Conservation (phyloP, 148 eudicot genomes). For the Rhododendron vialii region DNA sequence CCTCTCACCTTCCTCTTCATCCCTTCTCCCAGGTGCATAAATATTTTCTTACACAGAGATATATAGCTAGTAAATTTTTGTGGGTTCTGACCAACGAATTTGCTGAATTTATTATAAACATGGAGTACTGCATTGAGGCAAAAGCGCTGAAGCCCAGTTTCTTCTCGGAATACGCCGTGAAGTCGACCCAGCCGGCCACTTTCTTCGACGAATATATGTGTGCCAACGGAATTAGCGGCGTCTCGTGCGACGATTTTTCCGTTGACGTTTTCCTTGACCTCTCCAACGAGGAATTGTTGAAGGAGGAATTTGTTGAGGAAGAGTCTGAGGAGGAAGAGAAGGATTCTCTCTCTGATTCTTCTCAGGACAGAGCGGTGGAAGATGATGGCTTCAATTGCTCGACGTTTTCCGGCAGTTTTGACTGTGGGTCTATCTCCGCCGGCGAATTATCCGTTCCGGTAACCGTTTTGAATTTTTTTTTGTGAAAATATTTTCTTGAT, state of each 20-base stretch:
- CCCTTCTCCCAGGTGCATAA: slow-evolving; percentile 5
- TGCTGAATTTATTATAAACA: not conserved
- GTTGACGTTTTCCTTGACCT: slow-evolving; percentile 76
- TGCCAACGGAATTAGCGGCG: slow-evolving; percentile 24
- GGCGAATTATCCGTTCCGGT: slow-evolving; percentile 70
- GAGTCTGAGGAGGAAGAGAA: slow-evolving; percentile 32
- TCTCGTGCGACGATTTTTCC: slow-evolving; percentile 53
- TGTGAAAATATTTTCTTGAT: no score
- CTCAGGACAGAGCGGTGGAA: slow-evolving; percentile 29
- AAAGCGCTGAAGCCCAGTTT: slow-evolving; percentile 76
- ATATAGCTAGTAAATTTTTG: not conserved
- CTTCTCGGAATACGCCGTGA: slow-evolving; percentile 39
- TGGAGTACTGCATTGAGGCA: slow-evolving; percentile 71
- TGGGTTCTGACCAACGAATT: not conserved
- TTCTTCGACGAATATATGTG: slow-evolving; percentile 37
- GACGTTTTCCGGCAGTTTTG: slow-evolving; percentile 24
- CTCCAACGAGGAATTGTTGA: slow-evolving; percentile 35
- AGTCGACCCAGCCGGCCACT: slow-evolving; percentile 27
- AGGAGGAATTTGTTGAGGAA: slow-evolving; percentile 10
- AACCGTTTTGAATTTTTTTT: not conserved
- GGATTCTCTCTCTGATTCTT: slow-evolving; percentile 34
- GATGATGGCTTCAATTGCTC: slow-evolving; percentile 28
- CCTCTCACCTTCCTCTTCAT: not conserved
- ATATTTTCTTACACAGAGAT: not conserved
- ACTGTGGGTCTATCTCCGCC: slow-evolving; percentile 28